phyloP scores from a whole-genome alignment of 139 green algal species.

The Chlamydomonas schloesseri region DNA sequence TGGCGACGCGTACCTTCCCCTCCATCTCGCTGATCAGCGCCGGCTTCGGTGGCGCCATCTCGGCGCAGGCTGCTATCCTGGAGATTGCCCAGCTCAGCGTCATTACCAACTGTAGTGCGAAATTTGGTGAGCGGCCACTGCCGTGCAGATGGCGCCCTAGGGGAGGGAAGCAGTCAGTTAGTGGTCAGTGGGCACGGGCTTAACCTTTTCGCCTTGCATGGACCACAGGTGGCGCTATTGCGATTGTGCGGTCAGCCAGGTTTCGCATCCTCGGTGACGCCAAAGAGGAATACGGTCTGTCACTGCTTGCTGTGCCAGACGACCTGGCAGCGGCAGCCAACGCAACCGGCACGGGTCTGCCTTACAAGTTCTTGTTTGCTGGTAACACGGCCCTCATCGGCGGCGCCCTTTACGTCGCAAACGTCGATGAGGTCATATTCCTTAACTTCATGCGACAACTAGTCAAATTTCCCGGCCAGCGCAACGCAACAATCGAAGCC shows the following conservation, averaged over 20 bases:
- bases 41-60: background rate
- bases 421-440: background rate
- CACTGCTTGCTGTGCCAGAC: too few species aligned
- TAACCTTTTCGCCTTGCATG: too few species aligned
- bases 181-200: too few species aligned
- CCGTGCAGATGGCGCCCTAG: too few species aligned
- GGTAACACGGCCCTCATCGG: constrained; percentile 14
- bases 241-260: too few species aligned
- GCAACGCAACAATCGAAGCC: too few species aligned
- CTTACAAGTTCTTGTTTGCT: background rate
- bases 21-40: background rate
- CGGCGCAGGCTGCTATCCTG: background rate
- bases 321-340: too few species aligned
- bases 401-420: background rate
- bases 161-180: too few species aligned
- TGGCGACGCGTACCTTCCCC: background rate
- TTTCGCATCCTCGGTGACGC: too few species aligned
- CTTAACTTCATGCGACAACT: too few species aligned
- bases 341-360: background rate
- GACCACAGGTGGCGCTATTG: too few species aligned
- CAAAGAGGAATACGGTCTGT: too few species aligned
- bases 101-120: background rate
- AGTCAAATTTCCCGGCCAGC: background rate
- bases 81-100: background rate
- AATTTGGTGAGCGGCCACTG: constrained; percentile 19